Evolutionary conservation across 495 filamentous ascomycete genomes (phyloP).

Genomic region (Tuber aestivum): DNA sequence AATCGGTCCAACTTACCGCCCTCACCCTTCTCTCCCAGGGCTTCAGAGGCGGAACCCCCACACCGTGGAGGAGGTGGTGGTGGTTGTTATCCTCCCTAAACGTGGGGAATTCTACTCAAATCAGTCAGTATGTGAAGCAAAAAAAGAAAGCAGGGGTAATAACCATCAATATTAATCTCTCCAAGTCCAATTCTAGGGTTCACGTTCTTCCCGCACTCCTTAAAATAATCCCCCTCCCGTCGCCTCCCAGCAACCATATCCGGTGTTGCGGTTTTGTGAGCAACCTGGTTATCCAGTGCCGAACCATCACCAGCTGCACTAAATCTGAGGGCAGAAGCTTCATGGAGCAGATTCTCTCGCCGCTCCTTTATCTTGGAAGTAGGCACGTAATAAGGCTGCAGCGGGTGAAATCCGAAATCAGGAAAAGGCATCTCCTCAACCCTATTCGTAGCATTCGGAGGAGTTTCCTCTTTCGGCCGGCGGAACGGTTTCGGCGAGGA

Average conservation of each 20-base stretch:
- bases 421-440: not conserved
- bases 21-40: not conserved
- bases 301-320: not conserved
- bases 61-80: not conserved
- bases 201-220: not conserved
- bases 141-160: not conserved
- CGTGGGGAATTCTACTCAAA: not conserved
- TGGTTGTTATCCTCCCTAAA: not conserved
- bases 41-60: not conserved
- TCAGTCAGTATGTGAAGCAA: not conserved
- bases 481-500: not conserved
- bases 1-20: constrained; percentile 22
- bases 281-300: not conserved
- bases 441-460: not conserved
- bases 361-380: not conserved
- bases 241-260: not conserved
- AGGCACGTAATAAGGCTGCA: not conserved
- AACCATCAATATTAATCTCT: constrained; percentile 12
- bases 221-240: not conserved
- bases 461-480: constrained; percentile 3
- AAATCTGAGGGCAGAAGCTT: not conserved
- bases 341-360: not conserved
- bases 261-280: not conserved
- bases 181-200: constrained; percentile 5
- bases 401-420: not conserved